Base-by-base conservation (phyloP, 768 basidiomycete species). In the Polyporus arcularius region DNA sequence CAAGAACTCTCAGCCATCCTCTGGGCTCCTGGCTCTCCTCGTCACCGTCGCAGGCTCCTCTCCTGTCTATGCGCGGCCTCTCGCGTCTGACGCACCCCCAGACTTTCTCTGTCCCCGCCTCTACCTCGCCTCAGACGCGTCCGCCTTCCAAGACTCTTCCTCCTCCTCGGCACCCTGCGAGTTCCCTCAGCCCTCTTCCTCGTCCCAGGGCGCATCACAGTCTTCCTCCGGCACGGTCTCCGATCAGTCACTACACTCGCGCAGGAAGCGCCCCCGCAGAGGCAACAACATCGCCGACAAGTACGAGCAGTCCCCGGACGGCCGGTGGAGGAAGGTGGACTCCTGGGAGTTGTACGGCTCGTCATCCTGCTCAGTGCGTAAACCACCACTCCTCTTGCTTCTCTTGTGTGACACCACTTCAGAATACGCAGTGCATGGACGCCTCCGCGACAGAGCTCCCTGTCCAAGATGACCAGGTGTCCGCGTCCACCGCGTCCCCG, bases 271-370 rank as follows among this genome's bases (percentile, higher is more conserved):
- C 57, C 31, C 15, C 15, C 43, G 49, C 38, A 68, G 55, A 31
- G 45, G 35, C 40, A 11, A 26, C 35, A 55, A 62, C 41, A 58
- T 90, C n/a, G 84, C 89, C 30, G 80, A 82, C 68, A 84, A 75
- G 67, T 90, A 79, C 70, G 72, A 76, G 41, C 68, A 77, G 64
- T 83, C 76, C n/a, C 40, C 72, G 11, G 85, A 88, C 74, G 83
- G 81, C 4, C 65, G 75, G 55, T 90, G 88, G 88, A 79, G 80
- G 45, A 83, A 78, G 69, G 76, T 81, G 2, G 74, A 76, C 9
- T 65, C 69, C 30, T 90, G 86, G 75, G 82, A 85, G 12, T 73
- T 90, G 41, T 89, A 86, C 65, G 89, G 90, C n/a, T 86, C 85
- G n/a, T 83, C 85, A 14, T 76, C 87, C 41, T 82, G 87, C 68